phyloP scores from a whole-genome alignment of 2,329 filamentous ascomycete genomes.

The Arthrobotrys iridis region DNA sequence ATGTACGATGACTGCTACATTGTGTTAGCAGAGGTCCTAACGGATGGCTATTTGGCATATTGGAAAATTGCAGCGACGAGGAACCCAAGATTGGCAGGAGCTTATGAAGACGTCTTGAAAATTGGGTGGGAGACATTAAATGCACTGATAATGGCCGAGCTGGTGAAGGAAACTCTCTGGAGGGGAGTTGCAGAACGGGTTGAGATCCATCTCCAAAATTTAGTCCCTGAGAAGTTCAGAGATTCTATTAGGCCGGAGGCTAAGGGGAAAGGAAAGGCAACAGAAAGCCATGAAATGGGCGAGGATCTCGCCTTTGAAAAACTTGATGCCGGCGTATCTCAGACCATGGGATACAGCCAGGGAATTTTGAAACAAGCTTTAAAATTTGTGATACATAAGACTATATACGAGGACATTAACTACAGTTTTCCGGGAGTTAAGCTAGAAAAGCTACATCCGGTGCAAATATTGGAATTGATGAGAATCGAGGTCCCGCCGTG shows the following conservation, averaged over 20 bases:
- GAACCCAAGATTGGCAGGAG: background rate
- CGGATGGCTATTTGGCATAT: constrained; percentile 7
- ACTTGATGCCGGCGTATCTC: background rate
- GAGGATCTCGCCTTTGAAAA: background rate
- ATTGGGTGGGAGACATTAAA: background rate
- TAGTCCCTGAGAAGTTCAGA: background rate
- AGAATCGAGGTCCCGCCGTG: constrained; percentile 24
- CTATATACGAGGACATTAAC: constrained; percentile 24
- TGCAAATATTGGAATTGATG: constrained; percentile 33
- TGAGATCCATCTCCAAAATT: background rate
- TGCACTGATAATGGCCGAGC: constrained; percentile 2
- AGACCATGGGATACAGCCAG: background rate
- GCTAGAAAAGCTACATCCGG: constrained; percentile 31
- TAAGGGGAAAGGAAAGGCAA: background rate
- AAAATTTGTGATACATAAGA: background rate
- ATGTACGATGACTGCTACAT: constrained; percentile 36
- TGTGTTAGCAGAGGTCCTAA: background rate
- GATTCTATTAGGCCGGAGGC: background rate
- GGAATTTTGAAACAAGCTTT: constrained; percentile 6
- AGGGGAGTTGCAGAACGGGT: background rate
- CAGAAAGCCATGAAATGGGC: background rate
- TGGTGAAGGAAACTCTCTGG: constrained; percentile 14
- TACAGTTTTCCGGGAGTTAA: constrained; percentile 16
- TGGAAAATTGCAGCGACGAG: background rate
- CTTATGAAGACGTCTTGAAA: background rate